Evolutionary conservation across 441 rosid species (phyloP), one percentile per base, ranked within the genome.

Genomic region (California macrophylla): DNA sequence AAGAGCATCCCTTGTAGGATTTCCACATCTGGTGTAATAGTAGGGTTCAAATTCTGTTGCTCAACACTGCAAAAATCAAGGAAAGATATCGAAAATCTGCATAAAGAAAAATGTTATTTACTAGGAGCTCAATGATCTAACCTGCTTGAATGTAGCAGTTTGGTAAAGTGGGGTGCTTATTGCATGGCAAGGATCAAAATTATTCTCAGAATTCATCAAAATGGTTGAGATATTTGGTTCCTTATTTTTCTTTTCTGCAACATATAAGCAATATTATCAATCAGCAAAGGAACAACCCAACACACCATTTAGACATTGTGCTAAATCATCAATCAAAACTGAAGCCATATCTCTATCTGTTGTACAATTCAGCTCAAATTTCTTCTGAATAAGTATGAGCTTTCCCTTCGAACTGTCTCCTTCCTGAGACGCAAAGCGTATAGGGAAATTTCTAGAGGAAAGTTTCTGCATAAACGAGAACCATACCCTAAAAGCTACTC

Each of bases 11-110:
- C 98, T 73, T 0, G 96, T 94, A 62, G 98, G 98, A 81, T 94
- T 94, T 61, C 98, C 98, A 82, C 97, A 89, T 83, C 97, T 87
- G 67, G 98, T 92, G 78, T 92, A 92, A 82, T 92, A 97, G 78
- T 89, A 94, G 6, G 91, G 88, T 36, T 97, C 98, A 79, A 84
- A 81, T 69, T 84, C 90, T 2, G 69, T 70, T 3, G 97, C 97
- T 34, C 96, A 90, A 66, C 92, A 89, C 96, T 91, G 74, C 79
- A 73, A 78, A 71, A 34, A 66, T 12, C 50, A 20, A 36, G 36
- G 24, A 52, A 18, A 24, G 30, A 3, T 50, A 50, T 30, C 4
- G 0, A 4, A 8, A 26, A 47, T 10, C 25, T 30, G 21, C 21
- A 36, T 25, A 21, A 29, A 1, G n/a, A 13, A 66, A 18, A 40